A percentile compares a stretch with the other conserved stretches of the same genome.
Evolutionary conservation across 169 alveolate species (phyloP).

Genomic region (Amoebophrya sp.): DNA sequence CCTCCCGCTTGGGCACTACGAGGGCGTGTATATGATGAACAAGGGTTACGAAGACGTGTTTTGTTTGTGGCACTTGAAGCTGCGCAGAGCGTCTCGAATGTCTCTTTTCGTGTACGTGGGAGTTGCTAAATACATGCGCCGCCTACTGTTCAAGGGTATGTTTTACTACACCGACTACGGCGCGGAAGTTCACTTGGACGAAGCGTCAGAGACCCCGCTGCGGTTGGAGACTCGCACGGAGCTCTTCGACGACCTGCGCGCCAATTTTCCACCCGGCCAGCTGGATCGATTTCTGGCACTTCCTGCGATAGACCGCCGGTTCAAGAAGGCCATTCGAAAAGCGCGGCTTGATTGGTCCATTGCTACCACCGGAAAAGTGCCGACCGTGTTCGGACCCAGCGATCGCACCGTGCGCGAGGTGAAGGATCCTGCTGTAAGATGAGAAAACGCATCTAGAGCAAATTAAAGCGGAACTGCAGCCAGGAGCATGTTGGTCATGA

Average conservation of each 20-base stretch:
- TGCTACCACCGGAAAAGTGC: not conserved
- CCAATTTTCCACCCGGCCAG: not conserved
- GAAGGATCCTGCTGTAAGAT: too few relatives aligned
- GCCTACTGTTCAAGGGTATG: not conserved
- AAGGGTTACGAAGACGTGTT: not conserved
- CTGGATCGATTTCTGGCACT: not conserved
- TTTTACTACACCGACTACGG: not conserved
- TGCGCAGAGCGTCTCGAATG: not conserved
- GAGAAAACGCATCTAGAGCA: too few relatives aligned
- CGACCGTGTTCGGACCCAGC: not conserved
- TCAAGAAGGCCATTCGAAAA: not conserved
- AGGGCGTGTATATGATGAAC: not conserved
- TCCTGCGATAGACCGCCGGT: not conserved
- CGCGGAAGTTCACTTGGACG: not conserved
- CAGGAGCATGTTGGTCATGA: too few relatives aligned
- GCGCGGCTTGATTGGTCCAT: not conserved
- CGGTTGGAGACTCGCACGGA: not conserved
- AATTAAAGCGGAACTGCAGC: too few relatives aligned
- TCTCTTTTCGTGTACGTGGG: not conserved
- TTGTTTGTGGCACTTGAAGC: not conserved
- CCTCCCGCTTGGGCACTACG: not conserved
- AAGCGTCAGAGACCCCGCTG: not conserved
- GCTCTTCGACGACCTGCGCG: slow-evolving; percentile 1
- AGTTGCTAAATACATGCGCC: not conserved
- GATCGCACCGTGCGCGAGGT: not conserved